These are phyloP conservation scores for Cercospora nicotianae DNA, from an alignment of 2,329 filamentous ascomycete species.

Conservation along the genomic window DNA sequence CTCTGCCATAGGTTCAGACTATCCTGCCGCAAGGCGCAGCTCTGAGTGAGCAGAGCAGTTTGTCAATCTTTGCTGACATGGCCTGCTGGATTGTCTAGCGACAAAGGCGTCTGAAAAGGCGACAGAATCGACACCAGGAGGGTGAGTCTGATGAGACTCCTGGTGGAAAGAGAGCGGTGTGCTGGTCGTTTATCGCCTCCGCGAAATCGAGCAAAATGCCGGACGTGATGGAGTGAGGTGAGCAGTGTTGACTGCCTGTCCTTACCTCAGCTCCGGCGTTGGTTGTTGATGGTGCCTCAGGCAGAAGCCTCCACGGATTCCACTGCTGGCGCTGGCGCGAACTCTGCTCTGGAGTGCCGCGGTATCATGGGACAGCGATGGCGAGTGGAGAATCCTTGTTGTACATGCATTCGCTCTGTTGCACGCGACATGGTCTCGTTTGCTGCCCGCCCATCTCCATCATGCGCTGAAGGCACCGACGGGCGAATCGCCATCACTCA, in stretches of 20 bases:
- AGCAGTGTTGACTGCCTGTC: background rate
- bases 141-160: background rate
- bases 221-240: background rate
- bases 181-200: background rate
- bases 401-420: conserved; percentile 2
- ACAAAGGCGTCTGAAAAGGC: background rate
- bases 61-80: background rate
- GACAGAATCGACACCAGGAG: background rate
- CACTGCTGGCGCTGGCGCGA: background rate
- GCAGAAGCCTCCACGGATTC: background rate
- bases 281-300: background rate
- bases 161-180: background rate
- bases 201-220: background rate
- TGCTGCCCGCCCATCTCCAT: background rate
- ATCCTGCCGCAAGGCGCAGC: background rate
- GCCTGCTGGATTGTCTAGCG: background rate
- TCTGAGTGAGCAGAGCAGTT: background rate
- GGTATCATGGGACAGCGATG: conserved; percentile 2
- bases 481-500: conserved; percentile 1
- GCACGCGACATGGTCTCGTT: conserved; percentile 11
- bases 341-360: background rate
- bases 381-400: conserved; percentile 6
- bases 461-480: background rate
- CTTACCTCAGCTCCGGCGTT: background rate
- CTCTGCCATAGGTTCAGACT: background rate